These are phyloP conservation scores for Royoungia palumana DNA, from an alignment of 768 basidiomycete species.

Conservation along the genomic window DNA sequence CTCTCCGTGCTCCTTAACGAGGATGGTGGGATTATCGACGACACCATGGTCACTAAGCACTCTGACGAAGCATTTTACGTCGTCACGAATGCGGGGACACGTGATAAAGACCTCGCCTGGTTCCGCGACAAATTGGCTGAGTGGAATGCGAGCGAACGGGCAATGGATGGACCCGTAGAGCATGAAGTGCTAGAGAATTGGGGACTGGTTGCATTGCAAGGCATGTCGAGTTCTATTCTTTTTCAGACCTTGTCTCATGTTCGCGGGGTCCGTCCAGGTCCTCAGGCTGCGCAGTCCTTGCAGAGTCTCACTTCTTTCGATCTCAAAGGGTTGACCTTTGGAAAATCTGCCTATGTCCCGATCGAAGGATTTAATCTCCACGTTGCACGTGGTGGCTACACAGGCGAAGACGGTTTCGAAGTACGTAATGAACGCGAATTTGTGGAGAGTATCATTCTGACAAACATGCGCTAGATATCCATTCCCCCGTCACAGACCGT, in stretches of 20 bases:
- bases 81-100: conserved; percentile 92
- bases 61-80: conserved; percentile 80
- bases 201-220: conserved; percentile 91
- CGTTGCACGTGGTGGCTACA: conserved; percentile 93
- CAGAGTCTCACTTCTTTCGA: conserved; percentile 76
- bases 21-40: conserved; percentile 92
- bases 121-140: conserved; percentile 62
- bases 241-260: not conserved
- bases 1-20: conserved; percentile 89
- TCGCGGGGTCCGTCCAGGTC: conserved; percentile 47
- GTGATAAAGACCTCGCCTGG: conserved; percentile 79
- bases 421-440: conserved; percentile 31
- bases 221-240: conserved; percentile 36
- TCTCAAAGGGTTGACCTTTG: conserved; percentile 74
- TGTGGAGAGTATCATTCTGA: conserved; percentile 8
- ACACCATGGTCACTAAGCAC: conserved; percentile 89
- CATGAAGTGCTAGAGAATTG: conserved; percentile 78
- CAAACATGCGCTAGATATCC: conserved; percentile 59
- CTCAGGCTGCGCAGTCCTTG: conserved; percentile 75
- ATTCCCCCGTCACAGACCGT: conserved; percentile 77
- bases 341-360: conserved; percentile 75
- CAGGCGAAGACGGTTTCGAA: conserved; percentile 99
- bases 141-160: conserved; percentile 68
- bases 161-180: conserved; percentile 60
- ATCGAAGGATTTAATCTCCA: conserved; percentile 65